Percentiles rank a stretch among this genome's conserved stretches.
Conservation (phyloP, 208 protist species). For the Leishmania aethiopica region DNA sequence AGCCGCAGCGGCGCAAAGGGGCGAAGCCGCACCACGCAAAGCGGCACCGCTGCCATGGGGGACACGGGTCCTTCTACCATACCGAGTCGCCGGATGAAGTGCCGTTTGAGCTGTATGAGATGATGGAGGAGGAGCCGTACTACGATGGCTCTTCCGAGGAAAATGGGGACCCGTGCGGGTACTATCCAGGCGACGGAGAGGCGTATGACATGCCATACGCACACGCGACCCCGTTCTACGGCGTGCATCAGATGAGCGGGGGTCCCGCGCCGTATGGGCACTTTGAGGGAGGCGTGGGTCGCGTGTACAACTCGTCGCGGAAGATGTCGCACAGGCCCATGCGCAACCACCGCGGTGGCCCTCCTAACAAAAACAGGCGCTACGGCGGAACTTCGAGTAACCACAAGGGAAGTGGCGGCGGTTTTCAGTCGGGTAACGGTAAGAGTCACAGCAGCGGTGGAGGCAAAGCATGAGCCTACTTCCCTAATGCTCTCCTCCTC, state of each 20-base stretch:
- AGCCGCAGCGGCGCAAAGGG: slow-evolving; percentile 30
- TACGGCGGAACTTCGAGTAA: slow-evolving; percentile 11
- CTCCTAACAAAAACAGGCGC: slow-evolving; percentile 24
- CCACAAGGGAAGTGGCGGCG: slow-evolving; percentile 11
- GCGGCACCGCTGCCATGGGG: slow-evolving; percentile 8
- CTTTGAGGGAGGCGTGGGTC: slow-evolving; percentile 6
- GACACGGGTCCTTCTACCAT: slow-evolving; percentile 57
- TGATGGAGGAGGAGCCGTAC: slow-evolving; percentile 47
- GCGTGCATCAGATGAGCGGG: slow-evolving; percentile 66
- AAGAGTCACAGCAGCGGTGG: background rate
- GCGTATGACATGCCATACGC: slow-evolving; percentile 34
- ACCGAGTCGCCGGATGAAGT: slow-evolving; percentile 72
- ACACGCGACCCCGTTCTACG: slow-evolving; percentile 57
- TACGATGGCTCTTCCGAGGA: slow-evolving; percentile 27
- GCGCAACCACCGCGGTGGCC: slow-evolving; percentile 23
- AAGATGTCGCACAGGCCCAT: slow-evolving; percentile 18
- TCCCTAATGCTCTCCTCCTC: background rate
- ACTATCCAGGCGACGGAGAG: slow-evolving; percentile 44
- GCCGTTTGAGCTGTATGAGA: slow-evolving; percentile 55
- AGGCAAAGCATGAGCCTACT: background rate
- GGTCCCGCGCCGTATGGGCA: slow-evolving; percentile 25
- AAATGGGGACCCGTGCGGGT: slow-evolving; percentile 51
- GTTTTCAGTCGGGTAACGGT: background rate
- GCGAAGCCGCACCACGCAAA: slow-evolving; percentile 8
- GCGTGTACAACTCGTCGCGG: slow-evolving; percentile 22